Base-by-base conservation (phyloP, 495 filamentous ascomycete species). In the Neurospora sp. region DNA sequence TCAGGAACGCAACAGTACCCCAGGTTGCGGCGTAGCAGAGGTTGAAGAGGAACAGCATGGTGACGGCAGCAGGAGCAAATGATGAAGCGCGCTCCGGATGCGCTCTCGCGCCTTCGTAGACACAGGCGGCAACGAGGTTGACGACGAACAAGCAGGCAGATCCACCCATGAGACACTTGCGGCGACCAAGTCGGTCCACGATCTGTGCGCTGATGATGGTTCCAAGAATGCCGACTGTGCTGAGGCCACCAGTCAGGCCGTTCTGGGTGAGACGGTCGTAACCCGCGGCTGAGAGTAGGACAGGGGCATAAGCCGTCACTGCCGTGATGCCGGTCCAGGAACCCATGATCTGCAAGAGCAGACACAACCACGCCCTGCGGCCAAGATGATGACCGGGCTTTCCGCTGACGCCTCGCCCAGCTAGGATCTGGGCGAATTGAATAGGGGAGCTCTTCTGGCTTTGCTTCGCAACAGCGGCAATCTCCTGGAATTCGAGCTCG, bases 321-420 rank as follows among this genome's bases (percentile, higher is more conserved):
- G 89, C 90, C 0, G 89, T 89, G 77, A 92, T 92, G 27, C 91
- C 90, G 74, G 90, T 86, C 90, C 90, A 92, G 77, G 91, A 89
- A 74, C 91, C 89, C 80, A 92, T 87, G 61, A 93, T 91, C 80
- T 92, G 89, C 11, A 92, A 79, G 90, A 89, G 92, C 59, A 92
- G 85, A 39, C 72, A 73, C 39, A 73, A 70, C 72, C 72, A 73
- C 68, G 72, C 72, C 69, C 72, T 65, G 53, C 72, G 72, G 46
- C 72, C 72, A 39, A 73, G 39, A 37, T 73, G 72, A 40, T 39
- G 22, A 53, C 72, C 72, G 44, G 46, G 72, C 69, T 71, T 73
- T 14, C 39, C 16, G 39, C 69, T 40, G 35, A 37, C 35, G 53
- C 53, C 53, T 61, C 22, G 22, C 2, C 53, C 53, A 16, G 53